phyloP scores from a whole-genome alignment of 2,329 filamentous ascomycete genomes.

The Aspergillus sp. region DNA sequence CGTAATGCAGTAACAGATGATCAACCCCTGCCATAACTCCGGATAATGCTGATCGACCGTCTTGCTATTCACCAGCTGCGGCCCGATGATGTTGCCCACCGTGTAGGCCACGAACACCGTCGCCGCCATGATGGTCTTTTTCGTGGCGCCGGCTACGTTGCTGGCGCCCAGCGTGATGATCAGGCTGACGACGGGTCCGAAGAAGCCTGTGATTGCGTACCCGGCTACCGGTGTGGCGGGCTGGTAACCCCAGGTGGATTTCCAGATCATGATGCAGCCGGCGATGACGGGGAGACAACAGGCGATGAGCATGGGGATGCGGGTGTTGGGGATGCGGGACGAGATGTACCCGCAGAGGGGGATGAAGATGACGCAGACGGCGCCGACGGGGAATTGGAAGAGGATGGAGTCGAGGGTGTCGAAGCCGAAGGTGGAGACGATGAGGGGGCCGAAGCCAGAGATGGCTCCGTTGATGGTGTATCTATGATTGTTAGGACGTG shows the following conservation, averaged over 20 bases:
- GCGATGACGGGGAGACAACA: constrained; percentile 74
- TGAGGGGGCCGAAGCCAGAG: constrained; percentile 68
- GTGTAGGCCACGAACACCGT: constrained; percentile 75
- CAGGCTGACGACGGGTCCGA: constrained; percentile 68
- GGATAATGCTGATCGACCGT: constrained; percentile 68
- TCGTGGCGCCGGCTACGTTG: constrained; percentile 74
- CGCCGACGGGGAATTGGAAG: constrained; percentile 73
- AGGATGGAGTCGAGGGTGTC: constrained; percentile 64
- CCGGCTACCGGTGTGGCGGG: constrained; percentile 67
- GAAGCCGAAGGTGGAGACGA: constrained; percentile 70
- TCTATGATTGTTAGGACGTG: constrained; percentile 20
- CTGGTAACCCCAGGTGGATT: constrained; percentile 61
- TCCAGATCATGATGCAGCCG: constrained; percentile 74
- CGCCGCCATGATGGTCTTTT: constrained; percentile 74
- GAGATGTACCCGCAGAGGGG: constrained; percentile 65
- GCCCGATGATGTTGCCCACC: constrained; percentile 74
- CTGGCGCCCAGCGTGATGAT: constrained; percentile 59
- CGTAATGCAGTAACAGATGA: constrained; percentile 67
- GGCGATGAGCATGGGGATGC: constrained; percentile 63
- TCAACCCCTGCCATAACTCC: constrained; percentile 67
- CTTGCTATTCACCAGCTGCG: constrained; percentile 67
- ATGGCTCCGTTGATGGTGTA: constrained; percentile 73
- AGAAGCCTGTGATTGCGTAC: constrained; percentile 71
- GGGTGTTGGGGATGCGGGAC: constrained; percentile 60
- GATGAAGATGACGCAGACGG: constrained; percentile 66